Conservation (phyloP, 768 basidiomycete genomes). For the Russula sp. region DNA sequence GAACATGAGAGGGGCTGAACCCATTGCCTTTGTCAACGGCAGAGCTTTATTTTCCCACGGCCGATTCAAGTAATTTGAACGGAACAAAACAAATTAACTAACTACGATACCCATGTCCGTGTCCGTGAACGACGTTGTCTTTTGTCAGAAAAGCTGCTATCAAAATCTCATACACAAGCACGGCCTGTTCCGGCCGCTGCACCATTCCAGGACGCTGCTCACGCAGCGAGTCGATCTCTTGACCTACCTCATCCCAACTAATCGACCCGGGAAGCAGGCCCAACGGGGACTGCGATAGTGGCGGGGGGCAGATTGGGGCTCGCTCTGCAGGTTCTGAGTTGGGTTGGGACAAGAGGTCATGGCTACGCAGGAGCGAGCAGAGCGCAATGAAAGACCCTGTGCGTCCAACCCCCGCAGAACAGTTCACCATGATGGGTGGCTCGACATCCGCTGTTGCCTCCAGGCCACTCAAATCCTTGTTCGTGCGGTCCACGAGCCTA, state of each 20-base stretch:
- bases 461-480: slow-evolving; percentile 40
- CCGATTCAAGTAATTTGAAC: neutral
- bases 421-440: slow-evolving; percentile 77
- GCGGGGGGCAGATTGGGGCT: slow-evolving; percentile 26
- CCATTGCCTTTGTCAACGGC: neutral
- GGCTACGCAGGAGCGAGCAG: slow-evolving; percentile 65
- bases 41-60: neutral
- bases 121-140: too few relatives aligned
- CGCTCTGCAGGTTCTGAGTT: slow-evolving; percentile 27
- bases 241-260: slow-evolving; percentile 51
- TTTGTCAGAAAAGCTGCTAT: slow-evolving; percentile 6
- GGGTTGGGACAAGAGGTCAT: slow-evolving; percentile 35
- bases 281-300: slow-evolving; percentile 46
- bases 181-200: slow-evolving; percentile 58
- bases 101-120: neutral
- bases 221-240: slow-evolving; percentile 70
- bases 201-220: slow-evolving; percentile 85
- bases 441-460: slow-evolving; percentile 41
- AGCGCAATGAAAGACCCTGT: slow-evolving; percentile 84
- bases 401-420: slow-evolving; percentile 83
- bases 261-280: slow-evolving; percentile 48
- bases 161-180: slow-evolving; percentile 60
- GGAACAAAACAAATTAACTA: neutral
- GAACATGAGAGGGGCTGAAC: neutral
- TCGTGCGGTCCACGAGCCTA: slow-evolving; percentile 55